Percentiles rank a stretch among this genome's conserved stretches.
phyloP scores from a whole-genome alignment of 2,329 filamentous ascomycete genomes.

The Ophiocordyceps polyrhachis-furcata region DNA sequence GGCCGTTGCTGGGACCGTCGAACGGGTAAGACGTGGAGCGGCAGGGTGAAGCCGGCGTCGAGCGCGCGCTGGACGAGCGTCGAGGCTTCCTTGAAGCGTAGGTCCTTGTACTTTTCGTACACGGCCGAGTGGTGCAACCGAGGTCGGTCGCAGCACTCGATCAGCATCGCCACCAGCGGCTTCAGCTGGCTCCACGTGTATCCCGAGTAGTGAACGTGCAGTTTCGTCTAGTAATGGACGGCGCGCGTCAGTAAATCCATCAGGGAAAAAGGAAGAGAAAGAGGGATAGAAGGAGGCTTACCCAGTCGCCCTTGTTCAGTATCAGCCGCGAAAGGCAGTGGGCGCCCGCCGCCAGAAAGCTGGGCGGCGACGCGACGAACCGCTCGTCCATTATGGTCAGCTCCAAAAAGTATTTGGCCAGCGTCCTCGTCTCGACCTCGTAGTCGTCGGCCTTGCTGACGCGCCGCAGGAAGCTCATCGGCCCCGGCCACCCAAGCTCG shows the following conservation, averaged over 20 bases:
- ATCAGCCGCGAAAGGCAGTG: constrained; percentile 83
- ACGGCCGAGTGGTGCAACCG: constrained; percentile 69
- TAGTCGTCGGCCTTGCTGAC: constrained; percentile 99
- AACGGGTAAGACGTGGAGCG: constrained; percentile 22
- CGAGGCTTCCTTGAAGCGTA: constrained; percentile 71
- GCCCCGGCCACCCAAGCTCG: constrained; percentile 93
- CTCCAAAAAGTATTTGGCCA: constrained; percentile 96
- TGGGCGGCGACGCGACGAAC: constrained; percentile 79
- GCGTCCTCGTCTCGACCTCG: constrained; percentile 80
- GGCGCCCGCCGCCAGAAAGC: constrained; percentile 76
- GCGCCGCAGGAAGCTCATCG: constrained; percentile 91
- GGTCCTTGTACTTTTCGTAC: constrained; percentile 81
- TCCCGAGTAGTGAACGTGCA: constrained; percentile 81
- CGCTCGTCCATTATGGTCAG: constrained; percentile 96
- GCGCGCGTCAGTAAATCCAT: background rate
- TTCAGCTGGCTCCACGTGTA: constrained; percentile 78
- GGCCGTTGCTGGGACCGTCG: constrained; percentile 7
- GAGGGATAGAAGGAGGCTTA: constrained; percentile 25
- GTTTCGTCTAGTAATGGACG: constrained; percentile 38
- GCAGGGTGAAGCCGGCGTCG: constrained; percentile 35
- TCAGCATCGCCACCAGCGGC: constrained; percentile 55
- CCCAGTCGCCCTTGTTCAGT: constrained; percentile 84
- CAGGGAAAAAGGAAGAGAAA: background rate
- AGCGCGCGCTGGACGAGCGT: constrained; percentile 63
- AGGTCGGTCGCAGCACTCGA: constrained; percentile 75